phyloP scores from a whole-genome alignment of 768 basidiomycete species.

The Leccinum longicurvipes region DNA sequence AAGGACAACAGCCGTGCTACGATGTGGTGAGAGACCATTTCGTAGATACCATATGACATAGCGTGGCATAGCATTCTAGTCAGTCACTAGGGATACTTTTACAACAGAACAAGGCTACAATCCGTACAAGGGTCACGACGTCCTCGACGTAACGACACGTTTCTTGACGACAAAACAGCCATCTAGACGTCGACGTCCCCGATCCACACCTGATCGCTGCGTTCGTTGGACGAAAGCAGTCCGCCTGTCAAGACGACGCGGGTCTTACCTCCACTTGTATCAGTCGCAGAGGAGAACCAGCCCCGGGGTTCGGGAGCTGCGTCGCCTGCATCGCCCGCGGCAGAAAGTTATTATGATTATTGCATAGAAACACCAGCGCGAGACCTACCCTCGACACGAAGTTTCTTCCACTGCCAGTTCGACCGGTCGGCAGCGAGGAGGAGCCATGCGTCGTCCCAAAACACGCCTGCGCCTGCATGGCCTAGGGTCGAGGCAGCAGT shows the following conservation, averaged over 20 bases:
- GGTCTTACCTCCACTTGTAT: constrained; percentile 21
- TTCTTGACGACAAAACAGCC: neutral
- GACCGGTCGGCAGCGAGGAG: constrained; percentile 15
- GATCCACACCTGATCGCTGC: constrained; percentile 41
- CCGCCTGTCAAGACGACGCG: constrained; percentile 40
- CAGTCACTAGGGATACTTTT: neutral
- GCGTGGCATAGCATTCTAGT: neutral
- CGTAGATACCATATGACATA: no score
- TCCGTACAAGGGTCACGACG: neutral
- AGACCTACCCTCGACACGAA: constrained; percentile 9
- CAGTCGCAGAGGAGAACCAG: constrained; percentile 39
- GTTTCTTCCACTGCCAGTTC: constrained; percentile 26
- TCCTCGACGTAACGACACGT: neutral
- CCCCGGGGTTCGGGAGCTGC: constrained; percentile 35
- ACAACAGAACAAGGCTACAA: neutral
- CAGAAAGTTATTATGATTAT: neutral
- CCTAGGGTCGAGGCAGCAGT: constrained; percentile 33
- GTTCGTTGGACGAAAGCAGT: constrained; percentile 38
- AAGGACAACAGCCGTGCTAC: no score
- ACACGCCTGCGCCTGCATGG: constrained; percentile 39
- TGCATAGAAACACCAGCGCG: neutral
- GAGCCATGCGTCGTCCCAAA: constrained; percentile 40
- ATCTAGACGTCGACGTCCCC: constrained; percentile 28
- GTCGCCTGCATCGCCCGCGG: neutral
- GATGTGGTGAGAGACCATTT: no score